Conservation (phyloP, 768 basidiomycete genomes). For the Phylloporus sp. region DNA sequence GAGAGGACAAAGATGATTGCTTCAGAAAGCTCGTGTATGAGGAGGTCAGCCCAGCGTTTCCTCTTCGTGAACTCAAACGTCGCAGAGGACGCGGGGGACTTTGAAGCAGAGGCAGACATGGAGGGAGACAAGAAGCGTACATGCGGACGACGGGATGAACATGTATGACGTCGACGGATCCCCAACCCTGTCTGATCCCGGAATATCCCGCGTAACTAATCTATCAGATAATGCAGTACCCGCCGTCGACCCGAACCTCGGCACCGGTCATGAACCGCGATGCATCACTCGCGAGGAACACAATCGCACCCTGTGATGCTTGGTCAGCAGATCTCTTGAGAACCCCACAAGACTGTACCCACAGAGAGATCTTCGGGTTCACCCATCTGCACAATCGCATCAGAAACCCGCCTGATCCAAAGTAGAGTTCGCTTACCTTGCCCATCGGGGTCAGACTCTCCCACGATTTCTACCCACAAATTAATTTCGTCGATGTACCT, state of each 20-base stretch:
- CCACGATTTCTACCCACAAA: constrained; percentile 68
- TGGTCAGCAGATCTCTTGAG: neutral
- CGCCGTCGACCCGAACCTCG: constrained; percentile 84
- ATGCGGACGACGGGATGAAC: neutral
- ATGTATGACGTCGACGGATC: constrained; percentile 25
- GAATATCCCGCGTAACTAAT: neutral
- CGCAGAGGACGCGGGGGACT: constrained; percentile 10
- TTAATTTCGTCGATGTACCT: neutral
- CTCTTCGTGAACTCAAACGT: constrained; percentile 82
- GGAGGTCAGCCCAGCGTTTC: constrained; percentile 82
- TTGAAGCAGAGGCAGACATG: constrained; percentile 17
- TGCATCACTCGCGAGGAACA: constrained; percentile 88
- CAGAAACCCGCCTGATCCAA: constrained; percentile 1
- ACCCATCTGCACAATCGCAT: constrained; percentile 59
- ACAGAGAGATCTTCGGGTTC: constrained; percentile 90
- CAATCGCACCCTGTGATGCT: constrained; percentile 66
- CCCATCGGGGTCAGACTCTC: constrained; percentile 84
- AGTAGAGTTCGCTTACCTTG: constrained; percentile 43
- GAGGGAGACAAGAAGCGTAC: neutral
- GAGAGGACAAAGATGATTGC: constrained; percentile 68
- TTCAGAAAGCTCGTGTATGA: constrained; percentile 73
- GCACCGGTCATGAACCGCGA: constrained; percentile 87
- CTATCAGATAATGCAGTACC: constrained; percentile 66
- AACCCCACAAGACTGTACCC: constrained; percentile 22
- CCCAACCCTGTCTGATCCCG: constrained; percentile 4